Evolutionary conservation across 164 flowering plant species (phyloP), one percentile per base, ranked within the genome.

Genomic region (Echeveria elegans): DNA sequence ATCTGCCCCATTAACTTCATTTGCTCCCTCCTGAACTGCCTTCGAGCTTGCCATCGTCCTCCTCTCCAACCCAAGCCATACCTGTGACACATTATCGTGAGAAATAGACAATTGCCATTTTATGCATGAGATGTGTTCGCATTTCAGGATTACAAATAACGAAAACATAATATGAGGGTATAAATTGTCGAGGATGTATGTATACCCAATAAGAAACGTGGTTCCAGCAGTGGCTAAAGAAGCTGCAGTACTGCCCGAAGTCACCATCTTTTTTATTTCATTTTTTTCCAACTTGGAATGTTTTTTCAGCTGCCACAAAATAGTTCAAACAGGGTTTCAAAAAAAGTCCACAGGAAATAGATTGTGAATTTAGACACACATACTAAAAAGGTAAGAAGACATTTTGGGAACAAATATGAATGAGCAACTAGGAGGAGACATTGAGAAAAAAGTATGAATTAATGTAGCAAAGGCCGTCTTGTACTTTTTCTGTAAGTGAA

Each of bases 41-140:
- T 81, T 63, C 83, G 86, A 16, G 92, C 86, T 77, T 79, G 84
- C 99, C 97, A 88, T 68, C 52, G 84, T 50, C 99, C 99, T 64
- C 99, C 94, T 73, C 92, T 79, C 96, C 96, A 94, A 14, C 99
- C 97, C 72, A 94, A 76, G 28, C 75, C 82, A 73, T 83, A 87
- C 71, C 89, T 87, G 80, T 67, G 23, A 63, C 43, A 31, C 43
- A 63, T 31, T 12, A 24, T 10, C 43, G n/a, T 34, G 15, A 36
- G 43, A 36, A 62, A 63, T n/a, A 63, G 64, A n/a, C 64, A 30
- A 61, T n/a, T 7, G 12, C 0, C 15, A 56, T 28, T 16, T 56
- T 56, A 14, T 11, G 26, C 2, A 56, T 6, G 18, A 32, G n/a
- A 5, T 7, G 28, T 30, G 23, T 36, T 21, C 18, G 15, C 2